Conservation (phyloP, 1,284 basidiomycete genomes). For the Puccinia horiana region DNA sequence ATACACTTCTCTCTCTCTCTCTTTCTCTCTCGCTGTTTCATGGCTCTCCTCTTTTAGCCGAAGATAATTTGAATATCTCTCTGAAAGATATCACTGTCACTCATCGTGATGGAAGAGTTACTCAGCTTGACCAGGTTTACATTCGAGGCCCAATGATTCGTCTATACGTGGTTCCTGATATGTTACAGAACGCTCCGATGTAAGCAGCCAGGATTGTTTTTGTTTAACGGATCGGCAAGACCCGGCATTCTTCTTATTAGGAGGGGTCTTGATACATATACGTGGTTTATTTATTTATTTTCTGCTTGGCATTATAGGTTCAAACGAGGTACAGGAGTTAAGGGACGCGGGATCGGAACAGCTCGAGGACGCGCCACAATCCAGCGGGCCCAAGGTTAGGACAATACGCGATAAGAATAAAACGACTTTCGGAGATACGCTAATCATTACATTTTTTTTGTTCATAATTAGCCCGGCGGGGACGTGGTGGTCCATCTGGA, state of each 20-base stretch:
- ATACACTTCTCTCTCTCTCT: no score
- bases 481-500: conserved; percentile 45
- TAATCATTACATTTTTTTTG: not conserved
- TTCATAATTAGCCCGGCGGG: conserved; percentile 34
- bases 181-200: conserved; percentile 99
- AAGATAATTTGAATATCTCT: conserved; percentile 97
- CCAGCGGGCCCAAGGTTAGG: conserved; percentile 67
- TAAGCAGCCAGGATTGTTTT: conserved; percentile 61
- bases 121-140: conserved; percentile 99
- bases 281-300: not conserved
- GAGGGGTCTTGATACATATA: not conserved
- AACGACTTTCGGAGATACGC: not conserved
- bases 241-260: conserved; percentile 5
- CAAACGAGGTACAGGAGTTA: conserved; percentile 65
- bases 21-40: not conserved
- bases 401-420: not conserved
- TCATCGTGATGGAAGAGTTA: conserved; percentile 93
- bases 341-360: conserved; percentile 96
- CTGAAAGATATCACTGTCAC: conserved; percentile 97
- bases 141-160: conserved; percentile 96
- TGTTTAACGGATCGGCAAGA: conserved; percentile 40
- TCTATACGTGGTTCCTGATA: conserved; percentile 99
- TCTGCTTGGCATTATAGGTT: conserved; percentile 18
- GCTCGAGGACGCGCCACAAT: conserved; percentile 95
- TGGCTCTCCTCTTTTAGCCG: conserved; percentile 71